These are phyloP conservation scores for Zygosaccharomyces sapae DNA, from an alignment of 1,139 yeast genomes.

Conservation along the genomic window DNA sequence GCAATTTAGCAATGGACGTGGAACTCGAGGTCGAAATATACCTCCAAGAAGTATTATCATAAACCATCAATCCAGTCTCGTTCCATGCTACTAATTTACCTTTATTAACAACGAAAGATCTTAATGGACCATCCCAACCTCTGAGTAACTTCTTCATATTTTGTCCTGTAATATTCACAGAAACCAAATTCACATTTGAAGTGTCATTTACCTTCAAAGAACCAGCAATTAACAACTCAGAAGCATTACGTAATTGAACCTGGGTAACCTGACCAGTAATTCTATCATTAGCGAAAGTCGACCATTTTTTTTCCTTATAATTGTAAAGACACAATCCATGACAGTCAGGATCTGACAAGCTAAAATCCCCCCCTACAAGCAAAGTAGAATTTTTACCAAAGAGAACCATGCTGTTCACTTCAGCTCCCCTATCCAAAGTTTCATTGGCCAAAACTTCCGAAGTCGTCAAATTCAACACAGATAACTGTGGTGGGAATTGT, in stretches of 20 bases:
- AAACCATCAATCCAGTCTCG: conserved; percentile 14
- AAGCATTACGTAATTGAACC: conserved; percentile 49
- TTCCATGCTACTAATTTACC: conserved; percentile 24
- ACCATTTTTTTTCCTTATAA: conserved; percentile 53
- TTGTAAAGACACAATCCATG: conserved; percentile 66
- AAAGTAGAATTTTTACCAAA: conserved; percentile 49
- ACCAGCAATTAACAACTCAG: conserved; percentile 60
- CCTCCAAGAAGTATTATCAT: conserved; percentile 17
- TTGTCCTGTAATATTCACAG: conserved; percentile 18
- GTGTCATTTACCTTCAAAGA: conserved; percentile 36
- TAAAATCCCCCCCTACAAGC: conserved; percentile 74
- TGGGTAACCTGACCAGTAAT: conserved; percentile 54
- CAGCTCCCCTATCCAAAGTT: conserved; percentile 33
- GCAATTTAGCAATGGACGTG: conserved; percentile 12
- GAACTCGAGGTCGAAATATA: conserved; percentile 13
- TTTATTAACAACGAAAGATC: conserved; percentile 16
- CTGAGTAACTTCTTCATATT: conserved; percentile 10
- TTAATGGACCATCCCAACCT: conserved; percentile 10
- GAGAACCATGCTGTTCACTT: conserved; percentile 51
- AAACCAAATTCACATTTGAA: conserved; percentile 20
- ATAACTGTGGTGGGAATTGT: conserved; percentile 12
- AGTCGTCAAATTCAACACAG: conserved; percentile 24
- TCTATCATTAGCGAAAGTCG: conserved; percentile 39
- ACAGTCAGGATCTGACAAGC: conserved; percentile 60
- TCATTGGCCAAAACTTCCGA: conserved; percentile 19